Percentiles rank a stretch among this genome's conserved stretches.
phyloP scores from a whole-genome alignment of 164 flowering plant species.

The Platanus orientalis region DNA sequence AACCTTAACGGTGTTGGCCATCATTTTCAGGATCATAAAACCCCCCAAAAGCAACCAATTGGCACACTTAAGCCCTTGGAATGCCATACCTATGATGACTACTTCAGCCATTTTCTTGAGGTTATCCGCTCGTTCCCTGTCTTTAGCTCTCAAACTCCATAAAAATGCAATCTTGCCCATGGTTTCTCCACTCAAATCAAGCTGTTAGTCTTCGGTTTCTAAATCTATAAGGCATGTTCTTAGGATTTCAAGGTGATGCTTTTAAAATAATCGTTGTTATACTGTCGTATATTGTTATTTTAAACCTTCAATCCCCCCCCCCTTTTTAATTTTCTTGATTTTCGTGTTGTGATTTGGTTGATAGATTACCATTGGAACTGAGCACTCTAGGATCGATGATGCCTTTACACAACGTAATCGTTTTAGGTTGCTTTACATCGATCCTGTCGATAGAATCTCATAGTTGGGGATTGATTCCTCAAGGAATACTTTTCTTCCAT shows the following conservation, averaged over 20 bases:
- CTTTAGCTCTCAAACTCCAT: constrained; percentile 21
- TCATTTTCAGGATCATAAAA: too few species aligned
- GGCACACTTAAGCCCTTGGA: neutral
- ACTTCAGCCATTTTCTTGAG: constrained; percentile 23
- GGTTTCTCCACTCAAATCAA: constrained; percentile 18
- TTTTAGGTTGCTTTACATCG: constrained; percentile 51
- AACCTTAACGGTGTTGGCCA: neutral
- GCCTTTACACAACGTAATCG: constrained; percentile 66
- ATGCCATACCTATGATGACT: constrained; percentile 19
- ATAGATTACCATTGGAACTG: constrained; percentile 51
- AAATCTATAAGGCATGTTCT: constrained; percentile 22
- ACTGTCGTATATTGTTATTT: neutral
- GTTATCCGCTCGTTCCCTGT: constrained; percentile 29
- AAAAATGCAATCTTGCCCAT: constrained; percentile 5
- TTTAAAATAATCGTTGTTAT: neutral
- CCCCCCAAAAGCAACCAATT: neutral
- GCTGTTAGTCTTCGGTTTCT: constrained; percentile 18
- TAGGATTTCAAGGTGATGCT: constrained; percentile 31
- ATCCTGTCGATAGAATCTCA: constrained; percentile 47
- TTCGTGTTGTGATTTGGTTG: neutral
- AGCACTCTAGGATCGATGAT: constrained; percentile 45
- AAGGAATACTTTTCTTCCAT: constrained; percentile 33
- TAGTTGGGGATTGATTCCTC: constrained; percentile 69
- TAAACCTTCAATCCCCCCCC: neutral
- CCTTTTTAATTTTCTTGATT: neutral